These are phyloP conservation scores for Casaregolazyma lundiana DNA, from an alignment of 1,139 yeast genomes.

Conservation along the genomic window DNA sequence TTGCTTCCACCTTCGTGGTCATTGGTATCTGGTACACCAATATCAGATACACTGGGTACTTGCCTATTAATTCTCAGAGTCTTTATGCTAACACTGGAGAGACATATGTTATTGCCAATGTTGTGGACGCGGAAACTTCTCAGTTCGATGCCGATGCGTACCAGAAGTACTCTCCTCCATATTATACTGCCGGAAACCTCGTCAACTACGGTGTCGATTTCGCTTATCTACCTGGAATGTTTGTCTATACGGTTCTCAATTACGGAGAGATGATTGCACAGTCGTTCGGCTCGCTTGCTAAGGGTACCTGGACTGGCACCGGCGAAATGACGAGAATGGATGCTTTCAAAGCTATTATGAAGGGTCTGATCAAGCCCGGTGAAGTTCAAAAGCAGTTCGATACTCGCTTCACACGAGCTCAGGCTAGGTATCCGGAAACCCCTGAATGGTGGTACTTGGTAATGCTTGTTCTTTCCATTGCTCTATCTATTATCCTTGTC, in stretches of 20 bases:
- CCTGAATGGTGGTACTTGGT: constrained; percentile 56
- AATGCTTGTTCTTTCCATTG: constrained; percentile 42
- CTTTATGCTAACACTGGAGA: constrained; percentile 46
- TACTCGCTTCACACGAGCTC: constrained; percentile 55
- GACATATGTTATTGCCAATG: constrained; percentile 38
- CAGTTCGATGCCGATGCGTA: constrained; percentile 29
- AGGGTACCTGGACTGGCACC: constrained; percentile 8
- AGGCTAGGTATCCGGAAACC: constrained; percentile 52
- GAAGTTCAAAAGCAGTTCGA: constrained; percentile 34
- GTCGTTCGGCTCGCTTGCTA: constrained; percentile 19
- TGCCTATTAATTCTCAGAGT: constrained; percentile 49
- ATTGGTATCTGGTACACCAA: constrained; percentile 38
- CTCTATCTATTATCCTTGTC: constrained; percentile 41
- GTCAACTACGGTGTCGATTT: constrained; percentile 31
- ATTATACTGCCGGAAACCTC: constrained; percentile 36
- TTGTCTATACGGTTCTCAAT: constrained; percentile 45
- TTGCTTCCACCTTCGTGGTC: constrained; percentile 39
- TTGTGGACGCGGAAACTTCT: constrained; percentile 37
- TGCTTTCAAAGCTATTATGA: not conserved
- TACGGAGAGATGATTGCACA: constrained; percentile 15
- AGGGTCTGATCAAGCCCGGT: not conserved
- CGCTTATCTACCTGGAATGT: constrained; percentile 36
- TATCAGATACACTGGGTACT: constrained; percentile 45
- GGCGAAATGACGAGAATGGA: constrained; percentile 11
- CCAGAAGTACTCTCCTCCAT: constrained; percentile 44